Evolutionary conservation across 768 basidiomycete species (phyloP).

Genomic region (Phaffia australis): DNA sequence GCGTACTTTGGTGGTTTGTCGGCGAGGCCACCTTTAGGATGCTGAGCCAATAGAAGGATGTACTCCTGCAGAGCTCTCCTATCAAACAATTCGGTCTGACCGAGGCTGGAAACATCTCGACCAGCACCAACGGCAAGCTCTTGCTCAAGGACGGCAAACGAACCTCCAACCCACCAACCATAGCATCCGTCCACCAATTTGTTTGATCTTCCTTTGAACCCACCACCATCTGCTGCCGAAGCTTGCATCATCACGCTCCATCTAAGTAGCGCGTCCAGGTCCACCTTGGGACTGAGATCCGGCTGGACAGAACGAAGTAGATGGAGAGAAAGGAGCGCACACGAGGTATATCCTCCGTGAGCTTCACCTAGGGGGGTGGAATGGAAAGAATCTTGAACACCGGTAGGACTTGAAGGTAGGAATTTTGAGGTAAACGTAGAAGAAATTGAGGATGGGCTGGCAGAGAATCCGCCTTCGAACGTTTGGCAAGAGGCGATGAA

Average conservation of each 20-base stretch:
- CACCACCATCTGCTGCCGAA: constrained; percentile 66
- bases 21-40: constrained; percentile 70
- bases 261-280: constrained; percentile 53
- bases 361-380: constrained; percentile 83
- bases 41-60: constrained; percentile 73
- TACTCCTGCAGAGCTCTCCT: constrained; percentile 68
- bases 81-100: background rate
- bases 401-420: constrained; percentile 5
- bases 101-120: constrained; percentile 28
- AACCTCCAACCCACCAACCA: constrained; percentile 97
- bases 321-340: constrained; percentile 73
- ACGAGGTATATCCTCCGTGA: constrained; percentile 96
- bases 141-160: constrained; percentile 65
- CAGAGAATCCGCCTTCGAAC: too few species aligned
- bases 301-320: constrained; percentile 52
- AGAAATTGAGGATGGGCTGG: background rate
- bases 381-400: constrained; percentile 34
- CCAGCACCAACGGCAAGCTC: constrained; percentile 31
- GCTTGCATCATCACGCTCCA: constrained; percentile 87
- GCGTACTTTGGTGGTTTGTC: constrained; percentile 91
- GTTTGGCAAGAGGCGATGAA: constrained; percentile 50
- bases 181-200: constrained; percentile 99
- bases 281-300: constrained; percentile 39
- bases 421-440: background rate
- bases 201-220: constrained; percentile 86